Evolutionary conservation across 2,329 filamentous ascomycete species (phyloP).

Genomic region (Epichloe sibirici): DNA sequence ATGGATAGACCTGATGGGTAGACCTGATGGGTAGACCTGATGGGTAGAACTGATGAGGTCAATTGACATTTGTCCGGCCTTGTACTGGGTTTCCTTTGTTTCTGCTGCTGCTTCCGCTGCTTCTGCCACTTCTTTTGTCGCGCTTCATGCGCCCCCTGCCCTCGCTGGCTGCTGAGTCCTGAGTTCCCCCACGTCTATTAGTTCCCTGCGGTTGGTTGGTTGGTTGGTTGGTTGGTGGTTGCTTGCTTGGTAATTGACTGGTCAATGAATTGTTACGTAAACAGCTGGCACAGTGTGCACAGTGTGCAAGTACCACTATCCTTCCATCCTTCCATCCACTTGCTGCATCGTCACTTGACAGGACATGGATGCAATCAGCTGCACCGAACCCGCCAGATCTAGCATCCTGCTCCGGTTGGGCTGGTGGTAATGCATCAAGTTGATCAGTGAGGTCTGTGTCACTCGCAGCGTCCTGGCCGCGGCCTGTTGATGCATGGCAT

Average conservation of each 20-base stretch:
- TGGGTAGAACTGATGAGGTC: too few relatives aligned
- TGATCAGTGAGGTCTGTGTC: not conserved
- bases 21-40: too few relatives aligned
- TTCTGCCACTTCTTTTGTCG: not conserved
- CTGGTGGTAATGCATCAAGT: not conserved
- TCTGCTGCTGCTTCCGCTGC: not conserved
- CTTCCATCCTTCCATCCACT: not conserved
- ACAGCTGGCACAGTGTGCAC: not conserved
- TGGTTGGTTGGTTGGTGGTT: too few relatives aligned
- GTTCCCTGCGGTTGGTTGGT: too few relatives aligned
- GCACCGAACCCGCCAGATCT: constrained; percentile 4
- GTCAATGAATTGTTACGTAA: not conserved
- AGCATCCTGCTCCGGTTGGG: not conserved
- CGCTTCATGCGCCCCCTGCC: too few relatives aligned
- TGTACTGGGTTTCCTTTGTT: too few relatives aligned
- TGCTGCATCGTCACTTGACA: constrained; percentile 3
- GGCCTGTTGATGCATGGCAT: not conserved
- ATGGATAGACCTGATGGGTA: too few relatives aligned
- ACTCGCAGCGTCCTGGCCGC: not conserved
- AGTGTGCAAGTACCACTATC: not conserved
- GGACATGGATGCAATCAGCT: not conserved
- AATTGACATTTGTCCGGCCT: too few relatives aligned
- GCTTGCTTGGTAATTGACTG: not conserved
- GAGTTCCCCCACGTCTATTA: not conserved
- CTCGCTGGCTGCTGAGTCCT: too few relatives aligned